Evolutionary conservation across 306 rosid genomes (phyloP).

Genomic region (Prunus mira): DNA sequence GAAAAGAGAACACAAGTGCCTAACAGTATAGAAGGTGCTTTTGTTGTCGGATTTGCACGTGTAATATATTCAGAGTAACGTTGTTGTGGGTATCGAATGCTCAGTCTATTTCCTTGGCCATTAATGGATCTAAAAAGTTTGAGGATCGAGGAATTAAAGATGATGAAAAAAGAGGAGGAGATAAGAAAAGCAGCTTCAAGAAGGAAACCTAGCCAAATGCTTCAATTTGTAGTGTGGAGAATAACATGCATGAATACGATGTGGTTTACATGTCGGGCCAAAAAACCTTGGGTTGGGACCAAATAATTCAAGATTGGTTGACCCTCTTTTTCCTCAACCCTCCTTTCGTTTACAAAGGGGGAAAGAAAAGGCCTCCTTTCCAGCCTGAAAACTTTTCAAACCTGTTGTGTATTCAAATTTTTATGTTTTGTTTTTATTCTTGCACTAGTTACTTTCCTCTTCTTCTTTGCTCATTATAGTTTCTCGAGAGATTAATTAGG

Average conservation of each 20-base stretch:
- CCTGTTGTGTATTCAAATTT: neutral
- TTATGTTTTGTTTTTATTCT: neutral
- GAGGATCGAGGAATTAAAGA: constrained; percentile 14
- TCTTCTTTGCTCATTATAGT: neutral
- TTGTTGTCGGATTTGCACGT: constrained; percentile 13
- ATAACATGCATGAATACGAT: constrained; percentile 9
- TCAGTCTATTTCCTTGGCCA: constrained; percentile 40
- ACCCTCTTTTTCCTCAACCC: constrained; percentile 28
- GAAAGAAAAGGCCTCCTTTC: constrained; percentile 1
- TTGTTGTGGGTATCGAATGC: constrained; percentile 30
- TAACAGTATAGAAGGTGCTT: constrained; percentile 1
- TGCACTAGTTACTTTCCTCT: too few species aligned
- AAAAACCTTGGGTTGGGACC: constrained; percentile 59
- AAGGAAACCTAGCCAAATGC: neutral
- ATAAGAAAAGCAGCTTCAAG: constrained; percentile 15
- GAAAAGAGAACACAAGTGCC: neutral
- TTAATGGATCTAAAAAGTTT: constrained; percentile 28
- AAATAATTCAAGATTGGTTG: constrained; percentile 23
- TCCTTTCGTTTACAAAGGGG: constrained; percentile 21
- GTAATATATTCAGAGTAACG: neutral
- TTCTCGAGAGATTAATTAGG: neutral
- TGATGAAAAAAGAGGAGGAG: neutral
- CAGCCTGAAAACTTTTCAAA: neutral
- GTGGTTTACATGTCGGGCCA: constrained; percentile 7
- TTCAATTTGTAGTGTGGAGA: neutral